Evolutionary conservation across 2,329 filamentous ascomycete species (phyloP), one percentile per base, ranked within the genome.

Genomic region (Aspergillus floridensis): DNA sequence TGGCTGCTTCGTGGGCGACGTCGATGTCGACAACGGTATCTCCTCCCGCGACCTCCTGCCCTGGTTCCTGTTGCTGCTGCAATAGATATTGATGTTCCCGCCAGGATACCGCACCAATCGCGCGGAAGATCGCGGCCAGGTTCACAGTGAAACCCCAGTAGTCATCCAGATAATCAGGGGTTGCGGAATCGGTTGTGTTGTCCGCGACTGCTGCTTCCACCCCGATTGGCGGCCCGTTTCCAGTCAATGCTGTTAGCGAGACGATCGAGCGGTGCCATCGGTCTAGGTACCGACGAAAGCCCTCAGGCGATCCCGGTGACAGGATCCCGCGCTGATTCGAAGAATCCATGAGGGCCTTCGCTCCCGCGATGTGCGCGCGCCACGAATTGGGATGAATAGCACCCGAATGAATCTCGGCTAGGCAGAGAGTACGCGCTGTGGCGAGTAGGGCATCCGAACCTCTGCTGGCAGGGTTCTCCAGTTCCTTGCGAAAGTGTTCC

Each of bases 111-210:
- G 70, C 71, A 7, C 76, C 76, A 26, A 79, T 79, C 47, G 69
- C 67, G 12, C 75, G 71, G 57, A 79, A 77, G 16, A 77, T 69
- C 26, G 69, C 66, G 1, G 76, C 71, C 21, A 79, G 61, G 48
- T 75, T 70, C 1, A 77, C 70, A 3, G 76, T 76, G 59, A 77
- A 79, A 0, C 76, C 76, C 69, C 74, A 77, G 60, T 79, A 79
- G 53, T 77, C 74, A 63, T 79, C 76, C 16, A 78, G 61, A 61
- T 77, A 77, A 46, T 76, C 72, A 5, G 72, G 68, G 3, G 65
- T 50, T 14, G 24, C 52, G 12, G 57, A 49, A 16, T 48, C 44
- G 60, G 14, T 61, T 57, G 3, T 59, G 47, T 44, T 65, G 53
- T 12, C 58, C 53, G 44, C 59, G 58, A 29, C 60, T 51, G 44